Conservation (phyloP, 129 eudicot genomes). For the Erigeron canadensis region DNA sequence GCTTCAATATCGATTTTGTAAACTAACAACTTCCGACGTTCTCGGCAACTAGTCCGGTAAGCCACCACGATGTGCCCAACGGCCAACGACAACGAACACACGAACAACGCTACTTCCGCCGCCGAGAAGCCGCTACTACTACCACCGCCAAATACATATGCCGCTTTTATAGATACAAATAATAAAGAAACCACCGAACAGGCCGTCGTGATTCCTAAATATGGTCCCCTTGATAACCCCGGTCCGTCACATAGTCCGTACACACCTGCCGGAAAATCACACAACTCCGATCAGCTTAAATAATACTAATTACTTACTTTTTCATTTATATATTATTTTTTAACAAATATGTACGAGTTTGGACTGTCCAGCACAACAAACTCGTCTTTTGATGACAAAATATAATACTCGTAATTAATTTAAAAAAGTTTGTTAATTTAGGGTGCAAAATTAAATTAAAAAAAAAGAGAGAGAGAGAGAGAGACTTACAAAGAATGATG, state of each 20-base stretch:
- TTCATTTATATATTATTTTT: not conserved
- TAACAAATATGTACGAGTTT: too few relatives aligned
- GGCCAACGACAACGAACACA: conserved; percentile 63
- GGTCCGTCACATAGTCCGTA: conserved; percentile 94
- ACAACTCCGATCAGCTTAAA: conserved; percentile 13
- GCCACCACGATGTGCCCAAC: conserved; percentile 82
- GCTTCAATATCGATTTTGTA: conserved; percentile 94
- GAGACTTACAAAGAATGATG: conserved; percentile 68
- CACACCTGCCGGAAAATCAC: conserved; percentile 53
- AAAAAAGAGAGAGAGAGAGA: too few relatives aligned
- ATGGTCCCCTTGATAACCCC: conserved; percentile 77
- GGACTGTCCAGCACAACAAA: too few relatives aligned
- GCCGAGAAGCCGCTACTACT: conserved; percentile 27
- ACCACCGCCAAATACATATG: conserved; percentile 57
- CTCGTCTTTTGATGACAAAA: too few relatives aligned
- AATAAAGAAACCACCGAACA: conserved; percentile 75
- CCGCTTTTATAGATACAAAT: conserved; percentile 80
- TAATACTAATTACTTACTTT: not conserved
- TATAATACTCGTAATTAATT: too few relatives aligned
- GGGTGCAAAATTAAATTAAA: not conserved
- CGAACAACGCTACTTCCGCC: conserved; percentile 66
- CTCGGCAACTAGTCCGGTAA: conserved; percentile 84
- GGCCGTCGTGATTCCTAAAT: conserved; percentile 67
- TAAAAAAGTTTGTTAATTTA: too few relatives aligned
- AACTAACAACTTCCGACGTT: conserved; percentile 83